phyloP scores from a whole-genome alignment of 495 filamentous ascomycete species.

The Lophium mytilinum region DNA sequence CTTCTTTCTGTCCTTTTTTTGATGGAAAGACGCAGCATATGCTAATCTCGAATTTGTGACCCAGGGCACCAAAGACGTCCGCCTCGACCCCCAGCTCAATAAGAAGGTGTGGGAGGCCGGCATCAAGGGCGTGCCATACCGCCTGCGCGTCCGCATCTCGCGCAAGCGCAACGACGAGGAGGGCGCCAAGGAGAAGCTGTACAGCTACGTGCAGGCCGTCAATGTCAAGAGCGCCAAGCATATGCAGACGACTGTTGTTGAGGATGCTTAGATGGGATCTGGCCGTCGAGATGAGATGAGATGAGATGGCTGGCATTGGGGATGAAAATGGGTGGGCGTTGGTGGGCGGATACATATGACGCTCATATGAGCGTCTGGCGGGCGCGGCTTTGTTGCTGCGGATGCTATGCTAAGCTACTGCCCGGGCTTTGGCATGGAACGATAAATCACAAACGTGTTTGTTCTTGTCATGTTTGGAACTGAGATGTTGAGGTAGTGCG shows the following conservation, averaged over 20 bases:
- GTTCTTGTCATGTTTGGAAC: too few relatives aligned
- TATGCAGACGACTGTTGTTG: conserved; percentile 74
- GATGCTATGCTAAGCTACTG: too few relatives aligned
- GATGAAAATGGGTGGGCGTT: too few relatives aligned
- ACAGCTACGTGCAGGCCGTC: conserved; percentile 98
- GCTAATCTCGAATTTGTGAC: conserved; percentile 5
- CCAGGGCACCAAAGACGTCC: conserved; percentile 95
- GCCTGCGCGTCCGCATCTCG: conserved; percentile 93
- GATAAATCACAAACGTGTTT: too few relatives aligned
- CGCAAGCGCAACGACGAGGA: conserved; percentile 99
- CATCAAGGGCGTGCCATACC: conserved; percentile 95
- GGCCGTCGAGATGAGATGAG: not conserved
- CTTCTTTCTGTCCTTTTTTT: too few relatives aligned
- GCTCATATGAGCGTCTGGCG: too few relatives aligned
- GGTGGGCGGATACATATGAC: too few relatives aligned
- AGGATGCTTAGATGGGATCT: conserved; percentile 29
- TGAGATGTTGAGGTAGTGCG: too few relatives aligned
- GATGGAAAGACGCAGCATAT: not conserved
- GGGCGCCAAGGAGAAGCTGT: conserved; percentile 95
- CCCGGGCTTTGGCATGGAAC: too few relatives aligned
- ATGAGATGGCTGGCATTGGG: too few relatives aligned
- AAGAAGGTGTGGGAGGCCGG: conserved; percentile 99
- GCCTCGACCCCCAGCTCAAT: conserved; percentile 95
- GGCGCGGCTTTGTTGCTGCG: too few relatives aligned
- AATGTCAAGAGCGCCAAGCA: conserved; percentile 99